A percentile compares a stretch with the other conserved stretches of the same genome.
Conservation (phyloP, 78 protist genomes). For the Monosiga brevicollis region DNA sequence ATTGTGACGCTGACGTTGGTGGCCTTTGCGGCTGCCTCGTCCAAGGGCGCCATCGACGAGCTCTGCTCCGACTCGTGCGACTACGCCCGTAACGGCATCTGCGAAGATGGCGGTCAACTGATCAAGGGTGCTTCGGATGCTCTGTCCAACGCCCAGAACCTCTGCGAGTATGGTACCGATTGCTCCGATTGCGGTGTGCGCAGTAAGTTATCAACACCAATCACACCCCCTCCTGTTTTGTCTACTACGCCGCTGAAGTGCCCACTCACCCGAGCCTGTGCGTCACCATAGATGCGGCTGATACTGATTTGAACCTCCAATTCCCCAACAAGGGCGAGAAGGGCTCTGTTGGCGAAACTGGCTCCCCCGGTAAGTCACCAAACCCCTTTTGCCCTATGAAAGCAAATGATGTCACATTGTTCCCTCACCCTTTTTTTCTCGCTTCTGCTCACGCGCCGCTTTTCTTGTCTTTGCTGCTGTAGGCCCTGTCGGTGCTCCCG, state of each 20-base stretch:
- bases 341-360: too few relatives aligned
- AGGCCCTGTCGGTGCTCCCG: too few relatives aligned
- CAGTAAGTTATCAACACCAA: background rate
- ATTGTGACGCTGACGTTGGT: background rate
- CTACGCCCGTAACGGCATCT: background rate
- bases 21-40: background rate
- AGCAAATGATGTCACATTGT: too few relatives aligned
- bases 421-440: too few relatives aligned
- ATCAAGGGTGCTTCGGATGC: background rate
- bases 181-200: background rate
- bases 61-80: background rate
- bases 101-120: background rate
- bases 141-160: background rate
- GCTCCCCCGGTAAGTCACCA: too few relatives aligned
- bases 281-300: background rate
- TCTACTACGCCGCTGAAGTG: too few relatives aligned
- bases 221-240: too few relatives aligned
- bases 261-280: too few relatives aligned
- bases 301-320: background rate
- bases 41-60: background rate
- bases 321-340: background rate
- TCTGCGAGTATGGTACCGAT: background rate
- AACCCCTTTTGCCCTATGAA: too few relatives aligned
- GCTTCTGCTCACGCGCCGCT: too few relatives aligned
- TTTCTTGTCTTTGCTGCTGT: too few relatives aligned